These are phyloP conservation scores for Botrytis galanthina DNA, from an alignment of 2,329 filamentous ascomycete species.

Conservation along the genomic window DNA sequence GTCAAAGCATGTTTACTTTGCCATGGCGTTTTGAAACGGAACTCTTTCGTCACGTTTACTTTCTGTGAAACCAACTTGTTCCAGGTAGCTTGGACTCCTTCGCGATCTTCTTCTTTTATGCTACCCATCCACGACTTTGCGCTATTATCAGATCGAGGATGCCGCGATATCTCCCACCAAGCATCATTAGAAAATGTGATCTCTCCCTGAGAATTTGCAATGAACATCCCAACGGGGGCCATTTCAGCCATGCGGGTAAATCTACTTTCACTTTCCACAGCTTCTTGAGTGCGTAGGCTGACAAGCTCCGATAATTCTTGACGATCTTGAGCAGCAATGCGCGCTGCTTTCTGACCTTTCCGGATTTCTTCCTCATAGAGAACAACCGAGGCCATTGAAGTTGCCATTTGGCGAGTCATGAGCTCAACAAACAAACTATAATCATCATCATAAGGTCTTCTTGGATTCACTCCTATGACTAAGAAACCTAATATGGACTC, in stretches of 20 bases:
- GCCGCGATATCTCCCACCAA: slow-evolving; percentile 67
- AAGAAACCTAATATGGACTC: slow-evolving; percentile 75
- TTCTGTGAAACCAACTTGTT: slow-evolving; percentile 58
- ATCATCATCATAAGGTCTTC: slow-evolving; percentile 75
- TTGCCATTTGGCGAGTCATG: slow-evolving; percentile 71
- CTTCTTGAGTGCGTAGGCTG: slow-evolving; percentile 60
- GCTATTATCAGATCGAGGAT: slow-evolving; percentile 56
- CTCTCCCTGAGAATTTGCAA: slow-evolving; percentile 67
- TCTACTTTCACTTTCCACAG: slow-evolving; percentile 67
- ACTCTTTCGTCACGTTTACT: slow-evolving; percentile 66
- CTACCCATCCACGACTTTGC: slow-evolving; percentile 70
- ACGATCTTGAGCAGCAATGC: slow-evolving; percentile 71
- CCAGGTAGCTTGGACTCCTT: slow-evolving; percentile 60
- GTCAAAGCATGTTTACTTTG: slow-evolving; percentile 57
- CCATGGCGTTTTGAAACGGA: slow-evolving; percentile 70
- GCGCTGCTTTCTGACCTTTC: slow-evolving; percentile 69
- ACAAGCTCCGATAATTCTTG: slow-evolving; percentile 76
- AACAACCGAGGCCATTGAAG: slow-evolving; percentile 77
- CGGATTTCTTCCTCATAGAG: slow-evolving; percentile 81
- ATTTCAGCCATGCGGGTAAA: slow-evolving; percentile 57
- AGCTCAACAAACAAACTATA: slow-evolving; percentile 76
- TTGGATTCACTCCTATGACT: slow-evolving; percentile 74
- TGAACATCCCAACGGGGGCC: slow-evolving; percentile 64
- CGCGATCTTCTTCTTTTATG: slow-evolving; percentile 64
- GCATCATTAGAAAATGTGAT: slow-evolving; percentile 82